Evolutionary conservation across 768 basidiomycete species (phyloP).

Genomic region (Boletus bicolor): DNA sequence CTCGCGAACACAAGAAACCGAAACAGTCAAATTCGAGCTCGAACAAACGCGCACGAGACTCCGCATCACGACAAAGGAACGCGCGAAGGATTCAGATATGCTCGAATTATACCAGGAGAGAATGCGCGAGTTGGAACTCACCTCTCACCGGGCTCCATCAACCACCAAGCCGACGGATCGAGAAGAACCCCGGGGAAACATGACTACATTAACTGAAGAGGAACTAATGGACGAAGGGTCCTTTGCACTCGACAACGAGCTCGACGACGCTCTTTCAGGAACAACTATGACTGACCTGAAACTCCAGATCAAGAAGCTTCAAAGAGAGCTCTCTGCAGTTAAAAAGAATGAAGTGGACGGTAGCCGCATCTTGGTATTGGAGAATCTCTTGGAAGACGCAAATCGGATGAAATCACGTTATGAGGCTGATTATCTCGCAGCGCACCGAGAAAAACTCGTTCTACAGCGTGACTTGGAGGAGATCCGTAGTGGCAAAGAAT

Average conservation of each 20-base stretch:
- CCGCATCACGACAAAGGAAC: slow-evolving; percentile 65
- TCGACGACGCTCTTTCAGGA: slow-evolving; percentile 82
- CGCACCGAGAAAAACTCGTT: slow-evolving; percentile 79
- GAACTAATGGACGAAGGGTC: slow-evolving; percentile 47
- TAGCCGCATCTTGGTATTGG: slow-evolving; percentile 77
- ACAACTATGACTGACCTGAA: slow-evolving; percentile 92
- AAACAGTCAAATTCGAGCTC: slow-evolving; percentile 70
- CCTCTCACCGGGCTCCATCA: slow-evolving; percentile 47
- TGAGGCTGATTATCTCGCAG: slow-evolving; percentile 81
- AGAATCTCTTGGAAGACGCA: slow-evolving; percentile 89
- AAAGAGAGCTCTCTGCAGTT: slow-evolving; percentile 75
- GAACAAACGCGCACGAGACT: slow-evolving; percentile 71
- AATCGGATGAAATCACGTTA: slow-evolving; percentile 87
- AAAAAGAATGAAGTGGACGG: slow-evolving; percentile 74
- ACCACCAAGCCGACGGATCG: slow-evolving; percentile 24
- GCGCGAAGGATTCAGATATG: slow-evolving; percentile 76
- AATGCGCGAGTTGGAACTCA: slow-evolving; percentile 81
- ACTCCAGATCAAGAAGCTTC: slow-evolving; percentile 75
- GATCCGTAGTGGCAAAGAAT: slow-evolving; percentile 80
- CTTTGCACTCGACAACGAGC: slow-evolving; percentile 75
- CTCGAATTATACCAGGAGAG: slow-evolving; percentile 89
- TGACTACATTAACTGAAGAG: slow-evolving; percentile 40
- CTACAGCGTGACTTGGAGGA: slow-evolving; percentile 83
- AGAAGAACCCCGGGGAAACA: slow-evolving; percentile 15
- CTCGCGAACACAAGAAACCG: slow-evolving; percentile 63